phyloP scores from a whole-genome alignment of 495 filamentous ascomycete species.

The Aspergillus asperescens region DNA sequence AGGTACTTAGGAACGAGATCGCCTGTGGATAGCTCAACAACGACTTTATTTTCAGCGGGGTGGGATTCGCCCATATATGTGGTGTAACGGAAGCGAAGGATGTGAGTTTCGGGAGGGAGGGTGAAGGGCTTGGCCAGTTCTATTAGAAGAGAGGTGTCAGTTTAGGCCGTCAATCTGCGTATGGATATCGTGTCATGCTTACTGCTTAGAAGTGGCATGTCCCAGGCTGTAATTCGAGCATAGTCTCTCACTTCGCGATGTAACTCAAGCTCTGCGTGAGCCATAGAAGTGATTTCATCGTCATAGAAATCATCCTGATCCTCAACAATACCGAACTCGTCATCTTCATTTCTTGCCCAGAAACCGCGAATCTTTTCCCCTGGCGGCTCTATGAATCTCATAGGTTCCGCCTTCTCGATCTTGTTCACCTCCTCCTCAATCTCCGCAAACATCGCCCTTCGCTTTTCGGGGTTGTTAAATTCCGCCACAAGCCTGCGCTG shows the following conservation, averaged over 20 bases:
- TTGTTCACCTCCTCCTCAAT: slow-evolving; percentile 27
- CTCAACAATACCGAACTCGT: slow-evolving; percentile 45
- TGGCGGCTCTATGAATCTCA: slow-evolving; percentile 33
- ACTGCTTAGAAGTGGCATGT: slow-evolving; percentile 90
- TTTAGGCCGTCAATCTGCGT: not conserved
- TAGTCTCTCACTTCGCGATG: slow-evolving; percentile 88
- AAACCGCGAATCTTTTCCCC: slow-evolving; percentile 36
- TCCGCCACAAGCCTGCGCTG: slow-evolving; percentile 33
- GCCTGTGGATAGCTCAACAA: slow-evolving; percentile 72
- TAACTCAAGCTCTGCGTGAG: slow-evolving; percentile 80
- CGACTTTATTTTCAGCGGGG: slow-evolving; percentile 87
- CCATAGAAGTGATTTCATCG: slow-evolving; percentile 76
- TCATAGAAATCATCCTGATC: slow-evolving; percentile 63
- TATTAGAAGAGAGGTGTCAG: not conserved
- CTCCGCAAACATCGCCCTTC: slow-evolving; percentile 27
- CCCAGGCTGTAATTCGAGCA: slow-evolving; percentile 83
- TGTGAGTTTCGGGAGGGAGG: slow-evolving; percentile 55
- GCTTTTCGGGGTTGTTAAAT: slow-evolving; percentile 36
- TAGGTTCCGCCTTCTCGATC: slow-evolving; percentile 30
- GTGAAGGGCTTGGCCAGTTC: slow-evolving; percentile 78
- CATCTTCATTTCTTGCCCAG: slow-evolving; percentile 51
- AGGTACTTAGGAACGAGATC: slow-evolving; percentile 60
- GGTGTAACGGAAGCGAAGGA: slow-evolving; percentile 94
- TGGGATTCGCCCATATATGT: slow-evolving; percentile 92
- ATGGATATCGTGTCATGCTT: slow-evolving; percentile 14